These are phyloP conservation scores for Podospora sp. DNA, from an alignment of 495 filamentous ascomycete species.

Conservation along the genomic window DNA sequence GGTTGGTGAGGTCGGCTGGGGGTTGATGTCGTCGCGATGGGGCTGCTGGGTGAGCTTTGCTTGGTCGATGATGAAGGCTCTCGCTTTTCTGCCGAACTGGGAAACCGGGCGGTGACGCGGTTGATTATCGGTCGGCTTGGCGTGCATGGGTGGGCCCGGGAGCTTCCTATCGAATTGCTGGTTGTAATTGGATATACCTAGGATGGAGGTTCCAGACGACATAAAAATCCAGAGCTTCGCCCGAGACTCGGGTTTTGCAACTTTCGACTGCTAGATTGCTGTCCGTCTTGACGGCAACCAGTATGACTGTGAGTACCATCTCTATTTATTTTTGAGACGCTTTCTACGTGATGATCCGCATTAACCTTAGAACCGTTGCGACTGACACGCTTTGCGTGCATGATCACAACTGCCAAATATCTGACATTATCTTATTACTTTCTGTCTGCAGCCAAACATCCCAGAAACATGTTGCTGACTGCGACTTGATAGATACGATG, in stretches of 20 bases:
- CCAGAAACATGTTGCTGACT: conserved; percentile 1
- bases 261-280: not conserved
- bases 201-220: not conserved
- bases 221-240: conserved; percentile 3
- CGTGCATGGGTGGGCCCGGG: not conserved
- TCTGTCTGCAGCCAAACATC: not conserved
- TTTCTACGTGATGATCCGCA: conserved; percentile 43
- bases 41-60: conserved; percentile 11
- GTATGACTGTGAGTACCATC: conserved; percentile 32
- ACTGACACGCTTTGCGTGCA: conserved; percentile 71
- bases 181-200: conserved; percentile 22
- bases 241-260: not conserved
- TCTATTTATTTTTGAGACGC: not conserved
- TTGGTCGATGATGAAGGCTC: not conserved
- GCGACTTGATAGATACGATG: conserved; percentile 36
- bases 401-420: conserved; percentile 62
- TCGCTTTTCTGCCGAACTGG: conserved; percentile 3
- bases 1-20: not conserved
- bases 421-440: conserved; percentile 41
- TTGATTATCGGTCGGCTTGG: not conserved
- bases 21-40: not conserved
- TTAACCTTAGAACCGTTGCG: conserved; percentile 87
- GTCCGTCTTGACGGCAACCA: not conserved
- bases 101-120: not conserved
- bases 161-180: conserved; percentile 12